Conservation (phyloP, 805 yeast genomes). For the Ogataea parapolymorpha region DNA sequence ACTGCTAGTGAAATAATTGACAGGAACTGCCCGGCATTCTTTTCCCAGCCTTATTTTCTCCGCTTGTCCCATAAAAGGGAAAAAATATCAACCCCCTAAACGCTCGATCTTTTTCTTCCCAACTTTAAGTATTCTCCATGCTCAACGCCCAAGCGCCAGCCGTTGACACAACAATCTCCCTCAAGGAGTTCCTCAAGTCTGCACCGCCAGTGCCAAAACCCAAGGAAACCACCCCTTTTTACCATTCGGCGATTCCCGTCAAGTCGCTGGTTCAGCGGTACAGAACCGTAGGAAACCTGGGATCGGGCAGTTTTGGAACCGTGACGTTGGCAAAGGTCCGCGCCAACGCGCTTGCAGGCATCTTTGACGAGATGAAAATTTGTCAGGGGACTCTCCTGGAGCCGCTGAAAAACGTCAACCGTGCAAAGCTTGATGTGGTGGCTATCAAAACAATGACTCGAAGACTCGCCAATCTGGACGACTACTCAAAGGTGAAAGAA, state of each 20-base stretch:
- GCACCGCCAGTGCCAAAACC: constrained; percentile 8
- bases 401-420: constrained; percentile 28
- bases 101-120: constrained; percentile 12
- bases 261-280: constrained; percentile 43
- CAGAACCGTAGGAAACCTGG: constrained; percentile 51
- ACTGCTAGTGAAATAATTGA: too few relatives aligned
- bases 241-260: constrained; percentile 34
- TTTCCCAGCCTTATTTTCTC: constrained; percentile 1
- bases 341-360: constrained; percentile 12
- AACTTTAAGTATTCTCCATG: constrained; percentile 6
- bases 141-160: constrained; percentile 17
- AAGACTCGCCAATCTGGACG: constrained; percentile 48
- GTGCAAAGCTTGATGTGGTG: constrained; percentile 38
- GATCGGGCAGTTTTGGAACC: constrained; percentile 74
- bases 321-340: constrained; percentile 61
- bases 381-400: constrained; percentile 51
- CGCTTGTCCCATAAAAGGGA: constrained; percentile 5
- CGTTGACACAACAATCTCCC: constrained; percentile 12
- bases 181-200: constrained; percentile 15
- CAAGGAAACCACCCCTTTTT: constrained; percentile 2
- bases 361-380: constrained; percentile 21
- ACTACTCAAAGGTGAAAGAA: constrained; percentile 61
- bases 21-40: neutral
- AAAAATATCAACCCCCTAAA: constrained; percentile 6
- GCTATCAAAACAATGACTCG: constrained; percentile 82